Evolutionary conservation across 225 moss, liverwort and hornwort genomes (phyloP).

Genomic region (Antitrichia curtipendula): DNA sequence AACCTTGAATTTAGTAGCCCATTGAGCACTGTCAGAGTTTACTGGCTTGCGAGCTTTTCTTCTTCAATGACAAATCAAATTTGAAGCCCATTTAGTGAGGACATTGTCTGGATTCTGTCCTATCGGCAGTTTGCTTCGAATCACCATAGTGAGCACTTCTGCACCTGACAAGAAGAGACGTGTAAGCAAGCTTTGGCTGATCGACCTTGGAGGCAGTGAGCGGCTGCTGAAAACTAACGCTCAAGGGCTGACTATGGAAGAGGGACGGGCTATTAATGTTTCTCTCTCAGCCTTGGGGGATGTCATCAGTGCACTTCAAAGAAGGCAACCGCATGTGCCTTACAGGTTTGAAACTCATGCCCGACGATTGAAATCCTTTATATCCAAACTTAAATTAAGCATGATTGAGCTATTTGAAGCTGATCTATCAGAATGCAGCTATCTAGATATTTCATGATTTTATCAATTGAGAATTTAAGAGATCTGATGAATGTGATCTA

Average conservation of each 20-base stretch:
- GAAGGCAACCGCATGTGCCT: constrained; percentile 36
- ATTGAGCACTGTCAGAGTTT: background rate
- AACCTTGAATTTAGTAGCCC: background rate
- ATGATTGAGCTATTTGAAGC: background rate
- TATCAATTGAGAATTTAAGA: background rate
- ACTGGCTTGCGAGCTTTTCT: background rate
- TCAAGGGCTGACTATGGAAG: constrained; percentile 50
- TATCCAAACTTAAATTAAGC: background rate
- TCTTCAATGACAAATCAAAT: background rate
- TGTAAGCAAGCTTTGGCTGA: constrained; percentile 45
- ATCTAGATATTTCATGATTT: background rate
- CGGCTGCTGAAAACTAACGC: constrained; percentile 53
- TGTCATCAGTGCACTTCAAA: constrained; percentile 57
- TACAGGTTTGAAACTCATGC: constrained; percentile 29
- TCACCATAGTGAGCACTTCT: constrained; percentile 30
- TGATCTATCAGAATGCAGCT: background rate
- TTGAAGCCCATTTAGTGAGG: background rate
- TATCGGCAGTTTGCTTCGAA: constrained; percentile 41
- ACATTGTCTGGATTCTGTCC: background rate
- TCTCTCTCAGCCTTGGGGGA: constrained; percentile 57
- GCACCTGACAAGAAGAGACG: constrained; percentile 19
- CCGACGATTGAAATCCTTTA: background rate
- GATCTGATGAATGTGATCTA: background rate
- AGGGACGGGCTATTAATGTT: constrained; percentile 53
- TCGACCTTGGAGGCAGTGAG: constrained; percentile 59